phyloP scores from a whole-genome alignment of 441 rosid genomes.

The Mallotus japonicus region DNA sequence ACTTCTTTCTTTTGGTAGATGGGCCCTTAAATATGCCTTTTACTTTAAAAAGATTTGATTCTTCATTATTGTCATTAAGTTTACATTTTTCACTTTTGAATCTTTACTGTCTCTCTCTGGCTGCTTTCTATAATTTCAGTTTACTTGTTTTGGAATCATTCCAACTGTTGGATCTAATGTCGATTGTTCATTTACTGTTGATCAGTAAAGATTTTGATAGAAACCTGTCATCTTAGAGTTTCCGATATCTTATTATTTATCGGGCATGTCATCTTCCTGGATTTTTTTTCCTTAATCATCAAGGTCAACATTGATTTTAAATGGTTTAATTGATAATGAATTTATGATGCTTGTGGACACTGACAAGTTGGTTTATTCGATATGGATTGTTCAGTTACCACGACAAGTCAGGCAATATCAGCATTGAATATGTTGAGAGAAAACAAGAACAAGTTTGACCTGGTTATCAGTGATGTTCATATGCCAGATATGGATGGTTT shows the following conservation, averaged over 20 bases:
- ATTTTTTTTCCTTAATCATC: background rate
- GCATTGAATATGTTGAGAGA: constrained; percentile 87
- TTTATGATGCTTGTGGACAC: constrained; percentile 13
- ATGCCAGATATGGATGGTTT: constrained; percentile 99
- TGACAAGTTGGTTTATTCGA: constrained; percentile 19
- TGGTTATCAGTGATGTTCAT: constrained; percentile 96
- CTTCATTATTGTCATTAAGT: constrained; percentile 13
- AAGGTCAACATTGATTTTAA: constrained; percentile 5
- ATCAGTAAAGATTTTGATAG: background rate
- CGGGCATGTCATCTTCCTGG: constrained; percentile 3
- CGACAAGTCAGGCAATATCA: constrained; percentile 62
- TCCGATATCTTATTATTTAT: constrained; percentile 19
- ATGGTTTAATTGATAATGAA: constrained; percentile 11
- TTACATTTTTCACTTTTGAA: constrained; percentile 9
- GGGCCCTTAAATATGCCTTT: constrained; percentile 17
- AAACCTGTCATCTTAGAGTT: constrained; percentile 7
- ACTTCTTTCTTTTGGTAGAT: constrained; percentile 17
- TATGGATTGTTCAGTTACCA: constrained; percentile 62
- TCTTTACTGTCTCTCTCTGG: constrained; percentile 9
- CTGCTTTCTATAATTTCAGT: constrained; percentile 3
- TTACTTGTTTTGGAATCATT: constrained; percentile 10
- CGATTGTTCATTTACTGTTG: constrained; percentile 4
- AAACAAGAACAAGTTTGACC: constrained; percentile 68
- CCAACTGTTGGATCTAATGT: constrained; percentile 20
- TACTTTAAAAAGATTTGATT: constrained; percentile 21